Percentiles rank a stretch among this genome's conserved stretches.
Conservation (phyloP, 108 stramenopile genomes). For the Nannochloropsis gaditana region DNA sequence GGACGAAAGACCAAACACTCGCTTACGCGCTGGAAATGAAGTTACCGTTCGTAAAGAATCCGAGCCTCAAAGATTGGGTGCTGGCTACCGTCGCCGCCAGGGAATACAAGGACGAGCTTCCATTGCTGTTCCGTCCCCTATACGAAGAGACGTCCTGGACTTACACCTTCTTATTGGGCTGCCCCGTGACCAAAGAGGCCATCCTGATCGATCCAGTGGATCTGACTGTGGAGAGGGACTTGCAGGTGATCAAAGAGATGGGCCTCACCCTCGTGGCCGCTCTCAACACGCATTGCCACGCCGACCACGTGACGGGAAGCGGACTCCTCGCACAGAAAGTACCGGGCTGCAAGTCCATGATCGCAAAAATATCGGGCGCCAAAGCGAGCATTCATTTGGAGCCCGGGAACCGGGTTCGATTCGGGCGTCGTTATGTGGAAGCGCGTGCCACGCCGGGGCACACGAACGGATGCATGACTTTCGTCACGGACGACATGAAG, state of each 20-base stretch:
- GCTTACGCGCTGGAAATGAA: not conserved
- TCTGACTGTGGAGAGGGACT: slow-evolving; percentile 84
- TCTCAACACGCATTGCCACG: slow-evolving; percentile 73
- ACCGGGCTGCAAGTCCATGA: slow-evolving; percentile 63
- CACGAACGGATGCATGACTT: slow-evolving; percentile 71
- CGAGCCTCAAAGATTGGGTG: slow-evolving; percentile 11
- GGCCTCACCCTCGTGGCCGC: slow-evolving; percentile 67
- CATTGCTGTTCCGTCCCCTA: slow-evolving; percentile 60
- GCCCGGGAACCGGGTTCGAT: slow-evolving; percentile 62
- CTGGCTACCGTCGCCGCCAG: not conserved
- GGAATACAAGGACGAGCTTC: not conserved
- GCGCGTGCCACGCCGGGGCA: slow-evolving; percentile 78
- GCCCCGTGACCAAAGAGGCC: slow-evolving; percentile 65
- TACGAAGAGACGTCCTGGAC: slow-evolving; percentile 76
- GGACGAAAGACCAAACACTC: not conserved
- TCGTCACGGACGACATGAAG: slow-evolving; percentile 67
- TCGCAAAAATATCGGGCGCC: slow-evolving; percentile 63
- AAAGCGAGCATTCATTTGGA: slow-evolving; percentile 62
- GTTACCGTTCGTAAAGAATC: not conserved
- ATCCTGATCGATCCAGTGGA: slow-evolving; percentile 84
- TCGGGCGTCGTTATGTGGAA: slow-evolving; percentile 62
- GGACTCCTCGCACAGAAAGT: slow-evolving; percentile 61
- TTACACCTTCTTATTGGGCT: slow-evolving; percentile 79
- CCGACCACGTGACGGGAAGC: slow-evolving; percentile 82
- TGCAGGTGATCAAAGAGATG: slow-evolving; percentile 64